phyloP scores from a whole-genome alignment of 148 eudicot genomes.

The Rhododendron vialii region DNA sequence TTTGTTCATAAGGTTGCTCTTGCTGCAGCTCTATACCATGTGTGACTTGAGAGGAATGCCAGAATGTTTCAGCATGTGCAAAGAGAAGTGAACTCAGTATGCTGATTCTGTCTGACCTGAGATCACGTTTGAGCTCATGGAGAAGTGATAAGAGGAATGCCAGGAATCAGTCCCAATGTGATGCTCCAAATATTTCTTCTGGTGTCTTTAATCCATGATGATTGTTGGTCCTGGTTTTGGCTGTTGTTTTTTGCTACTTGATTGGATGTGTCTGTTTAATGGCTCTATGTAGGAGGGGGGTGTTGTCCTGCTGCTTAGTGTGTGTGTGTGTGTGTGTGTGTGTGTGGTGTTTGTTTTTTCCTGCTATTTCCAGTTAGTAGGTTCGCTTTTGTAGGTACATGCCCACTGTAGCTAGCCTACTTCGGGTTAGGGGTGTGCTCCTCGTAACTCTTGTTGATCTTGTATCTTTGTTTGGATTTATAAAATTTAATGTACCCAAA shows the following conservation, averaged over 20 bases:
- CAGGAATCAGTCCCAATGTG: no score
- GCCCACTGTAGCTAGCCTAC: not conserved
- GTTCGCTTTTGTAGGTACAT: not conserved
- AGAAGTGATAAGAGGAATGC: no score
- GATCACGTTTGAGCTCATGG: not conserved
- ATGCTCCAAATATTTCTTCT: no score
- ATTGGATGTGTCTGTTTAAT: not conserved
- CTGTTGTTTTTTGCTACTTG: not conserved
- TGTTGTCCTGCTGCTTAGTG: not conserved
- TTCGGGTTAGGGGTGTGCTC: not conserved
- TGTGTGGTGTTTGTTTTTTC: not conserved
- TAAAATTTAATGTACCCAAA: no score
- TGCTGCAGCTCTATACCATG: not conserved
- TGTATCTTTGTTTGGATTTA: not conserved
- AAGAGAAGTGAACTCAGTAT: not conserved
- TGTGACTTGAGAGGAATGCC: not conserved
- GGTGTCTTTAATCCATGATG: no score
- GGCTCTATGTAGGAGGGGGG: not conserved
- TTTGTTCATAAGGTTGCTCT: not conserved
- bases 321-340: not conserved
- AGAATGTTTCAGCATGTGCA: not conserved
- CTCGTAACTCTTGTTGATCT: not conserved
- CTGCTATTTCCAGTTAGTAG: not conserved
- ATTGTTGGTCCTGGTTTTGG: not conserved
- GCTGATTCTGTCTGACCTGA: not conserved